Evolutionary conservation across 2,329 filamentous ascomycete species (phyloP), one percentile per base, ranked within the genome.

Genomic region (Pyrenochaeta sp.): DNA sequence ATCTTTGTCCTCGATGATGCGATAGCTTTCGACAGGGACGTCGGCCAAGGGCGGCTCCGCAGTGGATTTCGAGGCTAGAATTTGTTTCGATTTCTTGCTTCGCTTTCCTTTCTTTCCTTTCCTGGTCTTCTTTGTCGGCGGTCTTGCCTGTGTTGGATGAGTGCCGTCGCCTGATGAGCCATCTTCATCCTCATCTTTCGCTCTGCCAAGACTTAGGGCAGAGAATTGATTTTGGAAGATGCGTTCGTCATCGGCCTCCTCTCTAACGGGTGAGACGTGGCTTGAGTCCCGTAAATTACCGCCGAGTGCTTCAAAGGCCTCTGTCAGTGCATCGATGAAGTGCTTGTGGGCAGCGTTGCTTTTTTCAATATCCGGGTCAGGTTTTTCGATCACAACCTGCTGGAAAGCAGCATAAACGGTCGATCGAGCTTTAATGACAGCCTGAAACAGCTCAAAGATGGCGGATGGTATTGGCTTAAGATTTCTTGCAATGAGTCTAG

Each of bases 1-100:
- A 22, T 73, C 72, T 2, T 73, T 62, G 48, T 78, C 77, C 40
- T 81, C 74, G 37, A 82, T 79, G 50, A 84, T 78, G 25, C 74
- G 73, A 60, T 80, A 82, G 50, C 74, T 80, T 52, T 83, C 80
- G 22, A 84, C 46, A 0, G 81, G 78, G 3, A 82, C 58, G n/a
- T 80, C 74, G 2, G 78, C 74, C 22, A 78, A 57, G 19, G 51
- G 32, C 15, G 13, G 61, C 4, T 65, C 32, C 42, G 62, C 56
- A 15, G 57, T 66, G 32, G 48, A 44, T 36, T 57, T 40, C n/a
- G 52, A 34, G 5, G 28, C 71, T 62, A 15, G 63, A 67, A 62
- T 61, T 62, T 64, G 71, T 60, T 59, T 70, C 42, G 74, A 66
- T 49, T 50, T 59, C 58, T 66, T 72, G 15, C 56, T 56, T 57